Base-by-base conservation (phyloP, 208 protist species). In the Trypanosoma cruzi region DNA sequence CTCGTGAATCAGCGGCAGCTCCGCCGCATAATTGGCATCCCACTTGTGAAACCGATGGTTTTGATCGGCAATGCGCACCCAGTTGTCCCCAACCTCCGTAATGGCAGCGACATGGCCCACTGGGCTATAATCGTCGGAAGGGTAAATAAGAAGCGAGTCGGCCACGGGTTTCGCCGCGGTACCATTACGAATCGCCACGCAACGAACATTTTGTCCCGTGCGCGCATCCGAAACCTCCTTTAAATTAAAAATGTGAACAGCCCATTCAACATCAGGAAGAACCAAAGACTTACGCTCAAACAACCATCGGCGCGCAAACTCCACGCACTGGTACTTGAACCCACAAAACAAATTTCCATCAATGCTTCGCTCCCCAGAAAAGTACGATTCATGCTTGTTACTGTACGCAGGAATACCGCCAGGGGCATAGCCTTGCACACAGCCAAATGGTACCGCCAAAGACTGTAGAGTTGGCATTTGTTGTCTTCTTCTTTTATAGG, bases 301-400 rank as follows among this genome's bases (percentile, higher is more conserved):
- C 50, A 96, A 66, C 87, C 88, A 94, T 42, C 91, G 91, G 20
- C 91, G 91, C 13, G 88, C 91, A 54, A 94, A 96, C 74, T 96
- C 91, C 22, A 94, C 88, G 61, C 88, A 96, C 71, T 96, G 91
- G 65, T 93, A 96, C 77, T 94, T 94, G 71, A 89, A 96, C 37
- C 91, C 91, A 68, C 76, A 93, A 65, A 92, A 94, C 50, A 96
- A 53, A 67, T 84, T 78, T 32, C 66, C 79, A 58, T 90, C 81
- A 50, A 96, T 73, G 73, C 80, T 92, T 50, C 91, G 91, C 72
- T 94, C 86, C 18, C 82, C 91, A 0, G 88, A 93, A 75, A 96
- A 96, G 80, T 82, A 93, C 69, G 87, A 79, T 69, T 94, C 86
- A 64, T 93, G 82, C 42, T 86, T 84, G 72, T 96, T 96, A 72